These are phyloP conservation scores for Medicago arabica DNA, from an alignment of 306 rosid genomes.

Conservation along the genomic window DNA sequence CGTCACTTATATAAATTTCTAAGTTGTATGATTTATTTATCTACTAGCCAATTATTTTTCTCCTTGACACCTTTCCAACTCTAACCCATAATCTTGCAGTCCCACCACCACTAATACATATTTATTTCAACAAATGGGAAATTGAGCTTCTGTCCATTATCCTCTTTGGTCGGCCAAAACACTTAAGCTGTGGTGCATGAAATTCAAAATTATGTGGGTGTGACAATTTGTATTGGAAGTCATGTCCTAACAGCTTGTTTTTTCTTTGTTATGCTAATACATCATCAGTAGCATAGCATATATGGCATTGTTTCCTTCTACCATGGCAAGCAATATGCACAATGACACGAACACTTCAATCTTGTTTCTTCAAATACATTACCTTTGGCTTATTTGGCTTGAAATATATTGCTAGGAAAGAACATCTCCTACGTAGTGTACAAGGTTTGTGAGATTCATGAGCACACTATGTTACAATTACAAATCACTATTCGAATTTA, in stretches of 20 bases:
- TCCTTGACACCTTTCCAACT: conserved; percentile 14
- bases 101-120: conserved; percentile 41
- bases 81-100: conserved; percentile 2
- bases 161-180: conserved; percentile 46
- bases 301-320: conserved; percentile 35
- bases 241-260: conserved; percentile 28
- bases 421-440: neutral
- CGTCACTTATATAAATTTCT: conserved; percentile 12
- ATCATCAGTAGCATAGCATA: neutral
- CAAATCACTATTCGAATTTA: too few species aligned
- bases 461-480: too few species aligned
- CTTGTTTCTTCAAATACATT: conserved; percentile 29
- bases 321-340: conserved; percentile 42
- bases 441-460: too few species aligned
- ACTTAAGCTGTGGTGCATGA: conserved; percentile 38
- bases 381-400: neutral
- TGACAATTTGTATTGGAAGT: conserved; percentile 32
- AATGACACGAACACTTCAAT: conserved; percentile 1
- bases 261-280: conserved; percentile 4
- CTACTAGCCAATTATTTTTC: conserved; percentile 8
- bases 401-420: neutral
- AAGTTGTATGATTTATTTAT: neutral
- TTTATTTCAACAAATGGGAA: conserved; percentile 1
- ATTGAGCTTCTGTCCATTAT: conserved; percentile 22
- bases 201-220: conserved; percentile 32